Percentiles rank a stretch among this genome's conserved stretches.
Evolutionary conservation across 495 filamentous ascomycete species (phyloP).

Genomic region (Daldinia concentrica): DNA sequence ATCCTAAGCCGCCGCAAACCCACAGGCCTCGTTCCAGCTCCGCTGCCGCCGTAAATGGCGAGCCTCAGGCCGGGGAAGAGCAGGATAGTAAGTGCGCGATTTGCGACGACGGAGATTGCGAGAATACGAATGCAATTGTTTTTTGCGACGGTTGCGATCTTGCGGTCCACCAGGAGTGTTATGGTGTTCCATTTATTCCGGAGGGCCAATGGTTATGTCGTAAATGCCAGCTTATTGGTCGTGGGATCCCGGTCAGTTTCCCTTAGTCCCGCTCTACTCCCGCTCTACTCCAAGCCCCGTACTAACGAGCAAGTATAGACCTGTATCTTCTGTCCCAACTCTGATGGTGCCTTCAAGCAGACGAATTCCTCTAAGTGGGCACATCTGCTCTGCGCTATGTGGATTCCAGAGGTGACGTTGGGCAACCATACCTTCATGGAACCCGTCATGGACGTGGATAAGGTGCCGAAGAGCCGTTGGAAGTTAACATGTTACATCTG

Average conservation of each 20-base stretch:
- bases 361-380: constrained; percentile 95
- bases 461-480: constrained; percentile 93
- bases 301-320: constrained; percentile 60
- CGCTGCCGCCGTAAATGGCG: constrained; percentile 90
- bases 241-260: constrained; percentile 78
- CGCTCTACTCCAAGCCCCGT: constrained; percentile 18
- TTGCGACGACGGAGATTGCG: constrained; percentile 97
- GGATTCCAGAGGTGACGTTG: constrained; percentile 96
- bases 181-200: constrained; percentile 97
- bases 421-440: constrained; percentile 99
- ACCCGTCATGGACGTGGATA: constrained; percentile 96
- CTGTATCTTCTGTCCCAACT: constrained; percentile 98
- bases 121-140: constrained; percentile 99
- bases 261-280: constrained; percentile 32
- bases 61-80: constrained; percentile 87
- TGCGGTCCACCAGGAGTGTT: constrained; percentile 98
- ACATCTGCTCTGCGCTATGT: constrained; percentile 95
- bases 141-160: constrained; percentile 99
- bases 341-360: constrained; percentile 97
- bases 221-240: constrained; percentile 94
- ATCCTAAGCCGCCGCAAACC: constrained; percentile 93
- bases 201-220: constrained; percentile 98
- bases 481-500: constrained; percentile 97
- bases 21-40: constrained; percentile 91
- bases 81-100: constrained; percentile 98